These are phyloP conservation scores for Erodium moschatum DNA, from an alignment of 441 rosid genomes.

Conservation along the genomic window DNA sequence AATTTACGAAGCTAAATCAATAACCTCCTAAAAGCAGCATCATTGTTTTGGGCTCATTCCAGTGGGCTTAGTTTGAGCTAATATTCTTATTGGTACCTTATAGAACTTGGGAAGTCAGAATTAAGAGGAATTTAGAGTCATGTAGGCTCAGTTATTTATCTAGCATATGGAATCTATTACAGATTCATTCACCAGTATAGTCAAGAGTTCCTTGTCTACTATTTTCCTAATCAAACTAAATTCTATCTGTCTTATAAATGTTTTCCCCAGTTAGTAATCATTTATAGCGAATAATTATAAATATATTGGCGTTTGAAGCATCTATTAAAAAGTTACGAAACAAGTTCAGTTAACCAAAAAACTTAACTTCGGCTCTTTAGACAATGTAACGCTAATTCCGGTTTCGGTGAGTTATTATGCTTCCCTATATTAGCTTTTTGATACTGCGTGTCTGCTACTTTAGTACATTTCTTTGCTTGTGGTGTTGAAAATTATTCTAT, in stretches of 20 bases:
- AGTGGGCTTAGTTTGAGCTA: not conserved
- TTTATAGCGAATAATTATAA: too few relatives aligned
- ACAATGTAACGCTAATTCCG: not conserved
- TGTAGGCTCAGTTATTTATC: too few relatives aligned
- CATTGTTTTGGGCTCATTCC: too few relatives aligned
- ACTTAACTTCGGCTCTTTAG: not conserved
- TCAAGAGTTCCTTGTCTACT: too few relatives aligned
- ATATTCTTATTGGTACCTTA: not conserved
- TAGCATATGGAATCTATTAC: not conserved
- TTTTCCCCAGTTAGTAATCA: too few relatives aligned
- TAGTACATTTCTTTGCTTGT: not conserved
- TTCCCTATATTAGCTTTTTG: not conserved
- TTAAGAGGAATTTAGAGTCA: not conserved
- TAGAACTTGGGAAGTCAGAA: not conserved
- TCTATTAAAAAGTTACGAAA: too few relatives aligned
- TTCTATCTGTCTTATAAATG: too few relatives aligned
- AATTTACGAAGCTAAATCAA: too few relatives aligned
- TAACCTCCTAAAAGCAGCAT: too few relatives aligned
- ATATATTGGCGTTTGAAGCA: too few relatives aligned
- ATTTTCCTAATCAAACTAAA: too few relatives aligned
- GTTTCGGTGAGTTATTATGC: not conserved
- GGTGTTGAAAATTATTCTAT: constrained; percentile 3
- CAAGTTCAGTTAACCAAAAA: too few relatives aligned
- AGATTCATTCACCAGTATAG: not conserved
- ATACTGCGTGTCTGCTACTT: not conserved